Evolutionary conservation across 208 protist species (phyloP).

Genomic region (Acanthamoeba sp.): DNA sequence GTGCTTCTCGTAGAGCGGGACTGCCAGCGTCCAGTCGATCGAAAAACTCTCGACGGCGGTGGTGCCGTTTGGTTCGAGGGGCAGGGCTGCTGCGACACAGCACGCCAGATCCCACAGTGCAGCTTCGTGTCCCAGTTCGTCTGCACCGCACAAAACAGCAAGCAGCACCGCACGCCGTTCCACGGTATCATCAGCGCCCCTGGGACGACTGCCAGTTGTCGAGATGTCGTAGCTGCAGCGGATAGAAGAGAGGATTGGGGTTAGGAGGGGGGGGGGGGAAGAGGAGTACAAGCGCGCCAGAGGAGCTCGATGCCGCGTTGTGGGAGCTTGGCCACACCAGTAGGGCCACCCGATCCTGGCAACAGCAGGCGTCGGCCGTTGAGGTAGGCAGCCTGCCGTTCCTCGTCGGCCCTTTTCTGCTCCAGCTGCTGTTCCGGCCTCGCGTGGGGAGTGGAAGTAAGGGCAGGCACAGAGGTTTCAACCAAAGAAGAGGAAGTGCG

Average conservation of each 20-base stretch:
- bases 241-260: not conserved
- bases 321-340: not conserved
- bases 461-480: too few species aligned
- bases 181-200: too few species aligned
- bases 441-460: too few species aligned
- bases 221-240: too few species aligned
- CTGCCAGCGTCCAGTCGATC: conserved; percentile 33
- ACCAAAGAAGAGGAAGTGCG: too few species aligned
- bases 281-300: conserved; percentile 37
- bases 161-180: not conserved
- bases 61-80: too few species aligned
- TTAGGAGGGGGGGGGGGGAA: not conserved
- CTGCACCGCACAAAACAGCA: not conserved
- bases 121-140: conserved; percentile 24
- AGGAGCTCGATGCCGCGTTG: conserved; percentile 44
- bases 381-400: conserved; percentile 53
- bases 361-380: conserved; percentile 10
- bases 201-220: too few species aligned
- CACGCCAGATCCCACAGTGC: conserved; percentile 48
- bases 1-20: conserved; percentile 26
- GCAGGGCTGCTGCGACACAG: not conserved
- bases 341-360: not conserved
- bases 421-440: too few species aligned
- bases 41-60: not conserved
- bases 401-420: not conserved